Percentiles rank a stretch among this genome's conserved stretches.
Conservation (phyloP, 108 stramenopile species). For the Cylindrotheca closterium region DNA sequence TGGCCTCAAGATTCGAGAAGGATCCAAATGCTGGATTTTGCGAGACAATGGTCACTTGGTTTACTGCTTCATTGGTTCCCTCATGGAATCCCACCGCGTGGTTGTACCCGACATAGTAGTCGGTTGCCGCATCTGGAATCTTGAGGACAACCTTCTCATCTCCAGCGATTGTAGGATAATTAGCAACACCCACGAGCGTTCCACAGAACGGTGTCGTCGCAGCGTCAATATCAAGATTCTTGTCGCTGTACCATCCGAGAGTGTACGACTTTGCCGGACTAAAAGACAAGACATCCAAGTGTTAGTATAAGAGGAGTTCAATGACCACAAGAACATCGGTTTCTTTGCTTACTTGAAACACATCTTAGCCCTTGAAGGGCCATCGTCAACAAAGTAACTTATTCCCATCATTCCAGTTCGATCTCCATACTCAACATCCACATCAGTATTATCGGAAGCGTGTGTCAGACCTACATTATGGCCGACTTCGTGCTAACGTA, state of each 20-base stretch:
- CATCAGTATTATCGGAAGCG: constrained; percentile 14
- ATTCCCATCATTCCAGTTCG: constrained; percentile 37
- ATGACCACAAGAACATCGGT: too few relatives aligned
- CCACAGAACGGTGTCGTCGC: constrained; percentile 10
- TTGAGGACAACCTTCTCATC: constrained; percentile 8
- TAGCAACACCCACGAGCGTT: constrained; percentile 1
- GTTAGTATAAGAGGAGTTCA: too few relatives aligned
- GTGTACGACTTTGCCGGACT: constrained; percentile 40
- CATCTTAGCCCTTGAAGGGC: constrained; percentile 41
- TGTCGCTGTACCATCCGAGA: constrained; percentile 41
- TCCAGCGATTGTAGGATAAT: background rate
- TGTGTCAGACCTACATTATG: constrained; percentile 42
- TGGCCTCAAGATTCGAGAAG: constrained; percentile 11
- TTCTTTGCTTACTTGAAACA: too few relatives aligned
- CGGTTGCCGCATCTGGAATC: background rate
- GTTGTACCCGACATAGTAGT: constrained; percentile 28
- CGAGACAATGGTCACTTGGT: constrained; percentile 17
- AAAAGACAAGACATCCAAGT: too few relatives aligned
- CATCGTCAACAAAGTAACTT: constrained; percentile 34
- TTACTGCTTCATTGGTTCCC: constrained; percentile 23
- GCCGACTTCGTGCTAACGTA: constrained; percentile 45
- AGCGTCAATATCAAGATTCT: constrained; percentile 8
- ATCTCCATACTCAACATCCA: constrained; percentile 19
- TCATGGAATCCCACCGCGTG: constrained; percentile 19
- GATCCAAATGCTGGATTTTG: background rate